Conservation (phyloP, 257 asterid genomes). For the Petunia secreta region DNA sequence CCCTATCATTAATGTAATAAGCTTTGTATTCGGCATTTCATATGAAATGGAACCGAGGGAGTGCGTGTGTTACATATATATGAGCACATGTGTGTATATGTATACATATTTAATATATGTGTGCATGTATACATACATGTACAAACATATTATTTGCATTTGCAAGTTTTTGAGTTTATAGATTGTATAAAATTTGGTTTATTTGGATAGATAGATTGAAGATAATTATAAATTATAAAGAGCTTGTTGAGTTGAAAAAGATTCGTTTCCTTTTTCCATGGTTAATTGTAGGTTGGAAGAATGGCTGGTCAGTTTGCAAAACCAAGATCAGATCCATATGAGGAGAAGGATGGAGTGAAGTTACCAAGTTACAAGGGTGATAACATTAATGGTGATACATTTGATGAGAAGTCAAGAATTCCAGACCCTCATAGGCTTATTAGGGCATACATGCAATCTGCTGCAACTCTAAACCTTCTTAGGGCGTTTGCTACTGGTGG, state of each 20-base stretch:
- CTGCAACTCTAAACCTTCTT: slow-evolving; percentile 82
- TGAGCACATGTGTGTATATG: neutral
- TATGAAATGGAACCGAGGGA: neutral
- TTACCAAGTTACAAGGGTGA: slow-evolving; percentile 88
- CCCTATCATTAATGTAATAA: neutral
- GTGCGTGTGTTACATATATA: neutral
- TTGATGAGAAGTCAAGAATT: slow-evolving; percentile 61
- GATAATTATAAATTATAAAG: neutral
- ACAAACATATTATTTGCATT: neutral
- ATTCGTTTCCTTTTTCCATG: neutral
- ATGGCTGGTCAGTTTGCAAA: slow-evolving; percentile 93
- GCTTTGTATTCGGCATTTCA: neutral
- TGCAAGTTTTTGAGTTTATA: neutral
- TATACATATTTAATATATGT: neutral
- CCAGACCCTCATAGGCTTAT: slow-evolving; percentile 88
- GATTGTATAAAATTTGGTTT: neutral
- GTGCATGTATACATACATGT: neutral
- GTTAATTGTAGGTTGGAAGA: slow-evolving; percentile 64
- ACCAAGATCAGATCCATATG: slow-evolving; percentile 65
- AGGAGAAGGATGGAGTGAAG: slow-evolving; percentile 74
- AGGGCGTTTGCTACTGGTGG: slow-evolving; percentile 91
- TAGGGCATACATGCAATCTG: slow-evolving; percentile 84
- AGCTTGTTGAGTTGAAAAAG: neutral
- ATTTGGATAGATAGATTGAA: neutral
- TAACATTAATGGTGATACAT: slow-evolving; percentile 73